Evolutionary conservation across 805 yeast species (phyloP).

Genomic region (Lipomyces chichibuensis): DNA sequence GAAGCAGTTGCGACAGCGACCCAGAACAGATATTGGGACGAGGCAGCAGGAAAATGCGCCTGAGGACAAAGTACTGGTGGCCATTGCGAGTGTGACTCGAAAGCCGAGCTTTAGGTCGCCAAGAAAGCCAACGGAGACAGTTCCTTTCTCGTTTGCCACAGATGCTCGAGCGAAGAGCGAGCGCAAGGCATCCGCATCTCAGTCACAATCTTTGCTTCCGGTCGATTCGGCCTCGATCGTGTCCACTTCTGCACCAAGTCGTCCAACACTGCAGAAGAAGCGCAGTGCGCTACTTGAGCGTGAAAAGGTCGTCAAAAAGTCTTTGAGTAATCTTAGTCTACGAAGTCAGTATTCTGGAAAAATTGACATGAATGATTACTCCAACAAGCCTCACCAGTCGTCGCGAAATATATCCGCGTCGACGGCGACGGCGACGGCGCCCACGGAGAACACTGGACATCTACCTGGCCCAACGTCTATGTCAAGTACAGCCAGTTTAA

Average conservation of each 20-base stretch:
- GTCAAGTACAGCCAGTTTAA: conserved; percentile 5
- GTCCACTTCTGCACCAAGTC: background rate
- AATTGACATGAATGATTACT: conserved; percentile 1
- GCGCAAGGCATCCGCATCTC: background rate
- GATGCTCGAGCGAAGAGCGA: conserved; percentile 7
- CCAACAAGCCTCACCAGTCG: background rate
- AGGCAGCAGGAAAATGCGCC: background rate
- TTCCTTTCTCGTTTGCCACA: conserved; percentile 27
- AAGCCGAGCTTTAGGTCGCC: background rate
- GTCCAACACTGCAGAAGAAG: conserved; percentile 21
- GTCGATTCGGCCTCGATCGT: background rate
- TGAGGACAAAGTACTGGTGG: background rate
- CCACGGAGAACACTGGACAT: conserved; percentile 2
- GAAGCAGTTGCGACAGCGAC: background rate
- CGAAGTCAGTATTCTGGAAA: conserved; percentile 27
- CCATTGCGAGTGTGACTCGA: conserved; percentile 1
- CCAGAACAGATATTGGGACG: background rate
- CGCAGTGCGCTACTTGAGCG: conserved; percentile 34
- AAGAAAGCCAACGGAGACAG: conserved; percentile 13
- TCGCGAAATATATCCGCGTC: background rate
- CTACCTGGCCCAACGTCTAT: background rate
- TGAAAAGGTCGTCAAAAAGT: conserved; percentile 29
- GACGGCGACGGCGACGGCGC: background rate
- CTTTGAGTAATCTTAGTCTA: conserved; percentile 31
- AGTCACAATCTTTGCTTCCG: background rate